Base-by-base conservation (phyloP, 2,329 filamentous ascomycete species). In the Phaeoacremonium minimum region DNA sequence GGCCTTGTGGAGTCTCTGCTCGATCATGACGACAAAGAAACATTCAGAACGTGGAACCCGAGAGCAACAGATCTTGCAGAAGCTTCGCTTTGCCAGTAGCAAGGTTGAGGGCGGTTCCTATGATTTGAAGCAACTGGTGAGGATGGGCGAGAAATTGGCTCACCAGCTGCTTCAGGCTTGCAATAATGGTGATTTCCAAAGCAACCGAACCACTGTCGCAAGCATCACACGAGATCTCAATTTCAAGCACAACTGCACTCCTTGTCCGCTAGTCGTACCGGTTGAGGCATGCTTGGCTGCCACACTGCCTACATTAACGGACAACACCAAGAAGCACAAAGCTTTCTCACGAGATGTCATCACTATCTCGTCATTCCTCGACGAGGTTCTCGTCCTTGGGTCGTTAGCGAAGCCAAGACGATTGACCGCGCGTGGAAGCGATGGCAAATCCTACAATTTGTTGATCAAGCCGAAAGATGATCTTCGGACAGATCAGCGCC, bases 381-480 rank as follows among this genome's bases (percentile, higher is more conserved):
- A 98, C 49, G 86, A 96, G 40, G 93, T 96, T 1, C 66, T 95
- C 16, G 86, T 98, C 4, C 70, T 98, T 15, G 87, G 85, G 38
- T 98, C 94, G 2, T 74, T 98, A 4, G 91, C 95, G 40, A 90
- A 93, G 48, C 93, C 94, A 11, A 81, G 91, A 34, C 93, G 91
- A 48, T 78, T 99, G 37, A 93, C 81, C 13, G 86, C 93, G 6
- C 78, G 87, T 37, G 93, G 91, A 1, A 91, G 87, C 0, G 89
- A 99, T 60, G 93, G 94, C 7, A 85, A 84, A 40, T 74, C 75
- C 14, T 98, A 98, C 58, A 87, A 87, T 46, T 77, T 98, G 7
- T 74, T 99, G 38, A 94, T 95, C 68, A 98, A 99, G 55, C 94
- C 93, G 7, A 97, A 97, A 59, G 93, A 98, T 57, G 94, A 99